Percentiles rank a stretch among this genome's conserved stretches.
Evolutionary conservation across 805 yeast species (phyloP).

Genomic region (Starmerella apicola): DNA sequence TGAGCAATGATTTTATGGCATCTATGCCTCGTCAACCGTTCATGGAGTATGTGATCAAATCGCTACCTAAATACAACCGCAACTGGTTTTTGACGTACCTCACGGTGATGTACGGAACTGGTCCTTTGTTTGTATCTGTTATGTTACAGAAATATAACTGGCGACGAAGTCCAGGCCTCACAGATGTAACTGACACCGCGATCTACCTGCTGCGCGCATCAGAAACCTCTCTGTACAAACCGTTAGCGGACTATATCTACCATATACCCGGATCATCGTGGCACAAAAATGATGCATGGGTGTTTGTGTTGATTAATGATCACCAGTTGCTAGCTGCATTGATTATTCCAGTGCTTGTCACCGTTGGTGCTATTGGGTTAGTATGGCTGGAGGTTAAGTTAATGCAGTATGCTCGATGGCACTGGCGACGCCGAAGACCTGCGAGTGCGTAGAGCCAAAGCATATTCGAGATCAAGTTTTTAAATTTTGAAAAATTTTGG

Average conservation of each 20-base stretch:
- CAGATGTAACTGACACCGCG: constrained; percentile 39
- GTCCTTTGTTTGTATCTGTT: constrained; percentile 76
- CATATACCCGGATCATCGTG: constrained; percentile 79
- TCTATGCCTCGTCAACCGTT: constrained; percentile 78
- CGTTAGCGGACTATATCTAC: constrained; percentile 47
- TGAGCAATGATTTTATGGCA: constrained; percentile 89
- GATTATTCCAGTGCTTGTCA: neutral
- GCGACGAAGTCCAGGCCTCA: constrained; percentile 27
- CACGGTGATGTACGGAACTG: constrained; percentile 88
- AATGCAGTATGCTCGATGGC: too few relatives aligned
- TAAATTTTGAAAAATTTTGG: too few relatives aligned
- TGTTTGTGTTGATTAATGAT: constrained; percentile 58
- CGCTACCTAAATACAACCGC: constrained; percentile 47
- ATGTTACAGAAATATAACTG: constrained; percentile 71
- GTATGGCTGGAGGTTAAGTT: too few relatives aligned
- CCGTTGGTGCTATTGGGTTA: too few relatives aligned
- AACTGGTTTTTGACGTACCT: constrained; percentile 80
- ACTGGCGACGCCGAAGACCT: too few relatives aligned
- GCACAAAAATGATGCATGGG: constrained; percentile 80
- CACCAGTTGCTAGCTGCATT: constrained; percentile 31
- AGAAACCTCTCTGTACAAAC: constrained; percentile 52
- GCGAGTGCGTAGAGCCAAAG: too few relatives aligned
- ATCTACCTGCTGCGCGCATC: constrained; percentile 49
- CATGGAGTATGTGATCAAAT: constrained; percentile 56
- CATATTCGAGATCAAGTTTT: too few relatives aligned